Conservation (phyloP, 805 yeast species). For the Pichia deserticola region DNA sequence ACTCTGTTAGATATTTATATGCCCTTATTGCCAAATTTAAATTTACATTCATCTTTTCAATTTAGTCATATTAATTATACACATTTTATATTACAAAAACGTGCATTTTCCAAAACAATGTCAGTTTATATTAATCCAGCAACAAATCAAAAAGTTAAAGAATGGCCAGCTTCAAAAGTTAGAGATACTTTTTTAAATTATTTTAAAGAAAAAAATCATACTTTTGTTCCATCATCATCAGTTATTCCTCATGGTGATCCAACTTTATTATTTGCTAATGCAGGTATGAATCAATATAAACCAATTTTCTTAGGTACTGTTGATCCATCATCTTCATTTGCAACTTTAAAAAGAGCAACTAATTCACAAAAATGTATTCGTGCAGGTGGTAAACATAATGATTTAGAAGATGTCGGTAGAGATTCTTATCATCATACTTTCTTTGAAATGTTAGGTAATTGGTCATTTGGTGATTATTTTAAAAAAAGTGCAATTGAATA, state of each 20-base stretch:
- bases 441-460: slow-evolving; percentile 98
- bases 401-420: slow-evolving; percentile 95
- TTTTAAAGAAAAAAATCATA: slow-evolving; percentile 64
- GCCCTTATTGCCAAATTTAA: background rate
- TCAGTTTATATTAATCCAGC: slow-evolving; percentile 8
- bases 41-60: background rate
- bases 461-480: slow-evolving; percentile 99
- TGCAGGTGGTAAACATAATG: slow-evolving; percentile 99
- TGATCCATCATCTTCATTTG: slow-evolving; percentile 87
- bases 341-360: slow-evolving; percentile 76
- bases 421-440: slow-evolving; percentile 98
- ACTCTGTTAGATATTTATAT: slow-evolving; percentile 3
- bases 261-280: slow-evolving; percentile 91
- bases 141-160: slow-evolving; percentile 12
- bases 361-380: slow-evolving; percentile 98
- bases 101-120: slow-evolving; percentile 3
- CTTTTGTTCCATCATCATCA: slow-evolving; percentile 84
- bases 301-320: slow-evolving; percentile 96
- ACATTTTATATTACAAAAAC: background rate
- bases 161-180: slow-evolving; percentile 45
- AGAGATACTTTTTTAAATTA: slow-evolving; percentile 82
- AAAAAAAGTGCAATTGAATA: slow-evolving; percentile 84
- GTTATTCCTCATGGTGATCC: slow-evolving; percentile 98
- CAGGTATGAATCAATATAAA: slow-evolving; percentile 99
- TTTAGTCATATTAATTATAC: background rate